Conservation (phyloP, 306 rosid species). For the Rosa chinensis region DNA sequence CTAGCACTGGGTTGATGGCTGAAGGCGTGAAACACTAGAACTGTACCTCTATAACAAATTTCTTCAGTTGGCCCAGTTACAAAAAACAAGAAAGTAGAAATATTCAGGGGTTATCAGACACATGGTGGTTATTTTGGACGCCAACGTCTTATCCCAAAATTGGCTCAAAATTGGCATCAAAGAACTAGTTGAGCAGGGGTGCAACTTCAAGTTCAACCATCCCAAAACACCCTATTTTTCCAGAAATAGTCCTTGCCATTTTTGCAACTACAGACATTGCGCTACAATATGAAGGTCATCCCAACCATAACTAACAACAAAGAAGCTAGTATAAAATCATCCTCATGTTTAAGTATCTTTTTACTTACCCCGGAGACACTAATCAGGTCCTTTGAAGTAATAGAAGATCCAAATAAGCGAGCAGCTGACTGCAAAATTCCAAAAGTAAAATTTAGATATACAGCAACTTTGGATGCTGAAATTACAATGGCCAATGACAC, state of each 20-base stretch:
- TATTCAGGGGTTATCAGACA: not conserved
- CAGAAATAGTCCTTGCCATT: constrained; percentile 13
- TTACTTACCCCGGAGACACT: constrained; percentile 86
- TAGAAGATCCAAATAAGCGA: constrained; percentile 86
- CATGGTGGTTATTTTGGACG: not conserved
- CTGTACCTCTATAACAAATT: not conserved
- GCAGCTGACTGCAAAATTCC: constrained; percentile 77
- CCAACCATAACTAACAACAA: not conserved
- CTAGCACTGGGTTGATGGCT: not conserved
- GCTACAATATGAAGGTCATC: not conserved
- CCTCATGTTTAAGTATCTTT: not conserved
- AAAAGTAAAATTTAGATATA: constrained; percentile 10
- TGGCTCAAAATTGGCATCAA: not conserved
- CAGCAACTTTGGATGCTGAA: not conserved
- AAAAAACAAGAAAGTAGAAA: not conserved
- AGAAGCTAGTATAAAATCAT: not conserved
- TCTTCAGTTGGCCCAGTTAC: not conserved
- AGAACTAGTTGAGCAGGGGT: not conserved
- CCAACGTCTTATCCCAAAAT: not conserved
- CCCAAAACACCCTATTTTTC: constrained; percentile 8
- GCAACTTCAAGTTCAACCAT: constrained; percentile 23
- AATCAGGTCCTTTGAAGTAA: constrained; percentile 71
- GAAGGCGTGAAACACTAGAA: not conserved
- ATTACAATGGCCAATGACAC: not conserved
- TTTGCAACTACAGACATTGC: not conserved